Evolutionary conservation across 257 asterid species (phyloP).

Genomic region (Handroanthus guayacan): DNA sequence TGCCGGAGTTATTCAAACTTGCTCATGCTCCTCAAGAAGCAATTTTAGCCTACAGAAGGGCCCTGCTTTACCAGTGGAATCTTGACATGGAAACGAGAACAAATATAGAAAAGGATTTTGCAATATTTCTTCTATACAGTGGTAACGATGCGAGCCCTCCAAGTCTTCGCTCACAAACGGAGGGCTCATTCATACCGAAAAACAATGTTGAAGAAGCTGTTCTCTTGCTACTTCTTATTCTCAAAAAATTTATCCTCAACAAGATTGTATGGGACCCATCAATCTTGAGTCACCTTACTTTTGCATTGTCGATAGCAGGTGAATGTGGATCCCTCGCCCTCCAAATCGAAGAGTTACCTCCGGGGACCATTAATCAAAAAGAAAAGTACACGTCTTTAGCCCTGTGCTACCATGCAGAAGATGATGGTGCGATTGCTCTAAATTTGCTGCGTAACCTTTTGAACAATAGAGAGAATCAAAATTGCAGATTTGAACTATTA

Average conservation of each 20-base stretch:
- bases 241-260: slow-evolving; percentile 48
- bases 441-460: slow-evolving; percentile 73
- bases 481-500: slow-evolving; percentile 53
- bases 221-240: slow-evolving; percentile 70
- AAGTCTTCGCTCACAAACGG: slow-evolving; percentile 80
- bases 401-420: slow-evolving; percentile 72
- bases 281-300: slow-evolving; percentile 71
- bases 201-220: slow-evolving; percentile 89
- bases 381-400: slow-evolving; percentile 68
- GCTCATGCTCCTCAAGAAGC: slow-evolving; percentile 70
- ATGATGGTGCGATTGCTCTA: slow-evolving; percentile 61
- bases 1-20: slow-evolving; percentile 81
- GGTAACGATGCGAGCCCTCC: slow-evolving; percentile 85
- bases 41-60: slow-evolving; percentile 72
- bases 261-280: slow-evolving; percentile 77
- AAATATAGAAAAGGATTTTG: slow-evolving; percentile 75
- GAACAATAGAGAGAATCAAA: slow-evolving; percentile 58
- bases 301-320: slow-evolving; percentile 75
- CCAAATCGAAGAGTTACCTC: slow-evolving; percentile 80
- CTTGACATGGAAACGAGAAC: slow-evolving; percentile 68
- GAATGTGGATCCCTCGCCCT: slow-evolving; percentile 65
- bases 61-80: slow-evolving; percentile 82
- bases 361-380: slow-evolving; percentile 51
- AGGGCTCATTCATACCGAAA: slow-evolving; percentile 72
- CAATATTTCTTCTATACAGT: slow-evolving; percentile 80